phyloP scores from a whole-genome alignment of 2,329 filamentous ascomycete species.

The Hysterium pulicare region DNA sequence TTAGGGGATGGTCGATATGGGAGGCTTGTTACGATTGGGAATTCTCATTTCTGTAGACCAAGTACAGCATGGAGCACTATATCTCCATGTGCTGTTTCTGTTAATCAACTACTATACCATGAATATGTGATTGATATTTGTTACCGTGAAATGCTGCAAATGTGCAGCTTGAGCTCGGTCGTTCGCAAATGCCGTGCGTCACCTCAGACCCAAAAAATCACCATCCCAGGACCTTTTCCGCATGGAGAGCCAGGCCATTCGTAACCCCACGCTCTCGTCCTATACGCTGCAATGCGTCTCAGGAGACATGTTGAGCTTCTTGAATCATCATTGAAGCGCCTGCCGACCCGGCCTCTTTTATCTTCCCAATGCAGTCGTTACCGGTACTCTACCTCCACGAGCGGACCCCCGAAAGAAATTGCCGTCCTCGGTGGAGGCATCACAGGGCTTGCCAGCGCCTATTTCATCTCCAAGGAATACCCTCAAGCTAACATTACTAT shows the following conservation, averaged over 20 bases:
- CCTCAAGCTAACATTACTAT: constrained; percentile 70
- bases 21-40: neutral
- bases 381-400: constrained; percentile 18
- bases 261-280: constrained; percentile 10
- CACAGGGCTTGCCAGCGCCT: constrained; percentile 53
- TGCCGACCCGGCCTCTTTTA: constrained; percentile 15
- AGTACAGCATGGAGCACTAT: neutral
- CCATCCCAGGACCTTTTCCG: neutral
- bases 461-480: constrained; percentile 69
- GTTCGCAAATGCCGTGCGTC: neutral
- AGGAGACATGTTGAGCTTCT: constrained; percentile 32
- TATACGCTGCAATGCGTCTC: constrained; percentile 36
- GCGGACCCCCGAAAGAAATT: constrained; percentile 34
- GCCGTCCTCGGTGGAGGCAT: constrained; percentile 53
- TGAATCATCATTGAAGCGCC: constrained; percentile 29
- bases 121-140: too few relatives aligned
- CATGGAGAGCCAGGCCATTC: constrained; percentile 11
- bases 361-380: constrained; percentile 20
- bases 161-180: too few relatives aligned
- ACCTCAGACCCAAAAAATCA: neutral
- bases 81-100: neutral
- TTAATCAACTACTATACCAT: neutral
- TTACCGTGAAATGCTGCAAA: too few relatives aligned
- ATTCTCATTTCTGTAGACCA: neutral
- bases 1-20: neutral